Conservation (phyloP, 176 grass and related monocot genomes). For the Echinochloa phyllopogon region DNA sequence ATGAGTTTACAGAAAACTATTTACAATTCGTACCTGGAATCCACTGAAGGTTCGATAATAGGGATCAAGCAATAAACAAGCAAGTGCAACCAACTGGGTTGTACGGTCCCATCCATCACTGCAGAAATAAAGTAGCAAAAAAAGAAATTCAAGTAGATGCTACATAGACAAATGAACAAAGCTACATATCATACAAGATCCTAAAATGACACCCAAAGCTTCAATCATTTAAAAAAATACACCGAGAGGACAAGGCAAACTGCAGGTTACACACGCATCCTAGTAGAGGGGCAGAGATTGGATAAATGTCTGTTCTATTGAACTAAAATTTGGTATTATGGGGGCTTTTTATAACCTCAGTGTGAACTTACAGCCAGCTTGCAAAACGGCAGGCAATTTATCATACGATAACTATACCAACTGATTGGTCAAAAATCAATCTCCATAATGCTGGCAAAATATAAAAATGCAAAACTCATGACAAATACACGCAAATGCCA, state of each 20-base stretch:
- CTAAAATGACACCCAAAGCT: slow-evolving; percentile 14
- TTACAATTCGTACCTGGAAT: slow-evolving; percentile 74
- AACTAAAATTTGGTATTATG: neutral
- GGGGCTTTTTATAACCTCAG: neutral
- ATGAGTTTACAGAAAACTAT: neutral
- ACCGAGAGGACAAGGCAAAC: neutral
- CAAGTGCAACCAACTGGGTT: slow-evolving; percentile 89
- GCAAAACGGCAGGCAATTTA: neutral
- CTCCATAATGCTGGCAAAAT: neutral
- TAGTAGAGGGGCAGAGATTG: slow-evolving; percentile 1
- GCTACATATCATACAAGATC: slow-evolving; percentile 32
- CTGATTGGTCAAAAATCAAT: neutral
- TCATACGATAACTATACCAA: neutral
- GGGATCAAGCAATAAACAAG: slow-evolving; percentile 90
- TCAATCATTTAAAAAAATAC: slow-evolving; percentile 9
- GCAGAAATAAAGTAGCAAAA: slow-evolving; percentile 33
- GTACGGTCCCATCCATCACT: slow-evolving; percentile 99
- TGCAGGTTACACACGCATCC: neutral
- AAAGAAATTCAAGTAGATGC: slow-evolving; percentile 2
- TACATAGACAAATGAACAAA: slow-evolving; percentile 34
- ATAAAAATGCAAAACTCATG: neutral
- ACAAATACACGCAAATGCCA: neutral
- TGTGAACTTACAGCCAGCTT: neutral
- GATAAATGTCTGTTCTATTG: neutral
- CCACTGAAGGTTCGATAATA: slow-evolving; percentile 96